phyloP scores from a whole-genome alignment of 176 grass and related monocot species.

The Bromus sterilis region DNA sequence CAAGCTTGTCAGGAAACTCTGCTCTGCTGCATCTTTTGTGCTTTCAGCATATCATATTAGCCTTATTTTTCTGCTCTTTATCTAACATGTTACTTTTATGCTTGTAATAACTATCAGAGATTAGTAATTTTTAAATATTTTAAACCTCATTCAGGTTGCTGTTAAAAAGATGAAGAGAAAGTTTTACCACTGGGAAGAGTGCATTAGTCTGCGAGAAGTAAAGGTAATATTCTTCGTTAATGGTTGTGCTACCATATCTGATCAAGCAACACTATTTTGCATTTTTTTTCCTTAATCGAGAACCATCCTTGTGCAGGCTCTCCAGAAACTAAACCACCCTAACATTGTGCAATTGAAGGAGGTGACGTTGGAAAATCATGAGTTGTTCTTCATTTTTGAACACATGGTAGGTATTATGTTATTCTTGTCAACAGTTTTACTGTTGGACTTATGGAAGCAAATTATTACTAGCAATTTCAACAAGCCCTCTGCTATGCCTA shows the following conservation, averaged over 20 bases:
- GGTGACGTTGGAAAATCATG: constrained; percentile 74
- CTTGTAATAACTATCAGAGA: neutral
- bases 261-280: neutral
- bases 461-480: neutral
- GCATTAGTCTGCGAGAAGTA: constrained; percentile 70
- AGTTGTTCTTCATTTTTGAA: constrained; percentile 95
- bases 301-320: constrained; percentile 45
- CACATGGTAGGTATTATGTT: constrained; percentile 56
- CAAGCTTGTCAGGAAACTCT: neutral
- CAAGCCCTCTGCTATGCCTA: neutral
- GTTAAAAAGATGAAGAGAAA: constrained; percentile 99
- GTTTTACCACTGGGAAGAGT: constrained; percentile 75
- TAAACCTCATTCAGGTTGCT: constrained; percentile 54
- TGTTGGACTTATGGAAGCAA: neutral
- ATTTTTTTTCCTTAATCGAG: neutral
- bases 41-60: neutral
- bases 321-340: constrained; percentile 69
- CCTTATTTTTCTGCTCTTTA: neutral
- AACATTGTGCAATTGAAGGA: constrained; percentile 86
- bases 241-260: neutral
- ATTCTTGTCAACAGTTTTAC: neutral
- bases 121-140: neutral
- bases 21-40: neutral
- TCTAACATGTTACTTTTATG: neutral
- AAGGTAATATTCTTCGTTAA: constrained; percentile 45